These are phyloP conservation scores for Friedmanniomyces simplex DNA, from an alignment of 495 filamentous ascomycete species.

Conservation along the genomic window DNA sequence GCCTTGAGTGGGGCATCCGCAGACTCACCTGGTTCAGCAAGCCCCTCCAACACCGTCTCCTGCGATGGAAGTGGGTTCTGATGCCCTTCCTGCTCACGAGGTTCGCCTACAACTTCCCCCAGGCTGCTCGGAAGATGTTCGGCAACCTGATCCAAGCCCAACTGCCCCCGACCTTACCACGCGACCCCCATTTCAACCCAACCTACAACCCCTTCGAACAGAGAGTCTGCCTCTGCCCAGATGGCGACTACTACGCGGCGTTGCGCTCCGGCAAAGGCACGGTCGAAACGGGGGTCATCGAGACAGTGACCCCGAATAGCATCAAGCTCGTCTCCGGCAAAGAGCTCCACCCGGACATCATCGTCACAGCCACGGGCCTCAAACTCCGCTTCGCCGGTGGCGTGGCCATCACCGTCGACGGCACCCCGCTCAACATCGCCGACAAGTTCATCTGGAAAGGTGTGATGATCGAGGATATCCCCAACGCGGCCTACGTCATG, in stretches of 20 bases:
- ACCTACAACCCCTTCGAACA: constrained; percentile 65
- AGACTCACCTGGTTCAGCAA: constrained; percentile 32
- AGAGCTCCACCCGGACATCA: constrained; percentile 54
- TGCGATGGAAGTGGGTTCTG: constrained; percentile 40
- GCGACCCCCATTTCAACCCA: constrained; percentile 62
- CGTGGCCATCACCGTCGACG: constrained; percentile 44
- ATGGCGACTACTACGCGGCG: constrained; percentile 60
- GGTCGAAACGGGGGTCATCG: constrained; percentile 59
- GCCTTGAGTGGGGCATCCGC: constrained; percentile 25
- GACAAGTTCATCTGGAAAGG: constrained; percentile 48
- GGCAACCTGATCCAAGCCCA: constrained; percentile 32
- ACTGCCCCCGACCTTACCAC: constrained; percentile 45
- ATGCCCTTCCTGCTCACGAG: constrained; percentile 39
- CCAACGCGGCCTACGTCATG: constrained; percentile 46
- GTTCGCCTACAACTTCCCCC: constrained; percentile 49
- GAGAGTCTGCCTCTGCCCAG: constrained; percentile 58
- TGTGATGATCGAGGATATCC: constrained; percentile 49
- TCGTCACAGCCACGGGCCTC: constrained; percentile 67
- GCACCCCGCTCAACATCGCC: constrained; percentile 36
- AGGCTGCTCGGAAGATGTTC: constrained; percentile 39
- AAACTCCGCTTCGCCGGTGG: constrained; percentile 45
- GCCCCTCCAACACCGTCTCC: constrained; percentile 31
- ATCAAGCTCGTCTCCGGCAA: constrained; percentile 49
- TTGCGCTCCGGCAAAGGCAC: constrained; percentile 47
- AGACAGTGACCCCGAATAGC: constrained; percentile 47